phyloP scores from a whole-genome alignment of 192 early-diverging fungal genomes.

The Rhizophagus sp. region DNA sequence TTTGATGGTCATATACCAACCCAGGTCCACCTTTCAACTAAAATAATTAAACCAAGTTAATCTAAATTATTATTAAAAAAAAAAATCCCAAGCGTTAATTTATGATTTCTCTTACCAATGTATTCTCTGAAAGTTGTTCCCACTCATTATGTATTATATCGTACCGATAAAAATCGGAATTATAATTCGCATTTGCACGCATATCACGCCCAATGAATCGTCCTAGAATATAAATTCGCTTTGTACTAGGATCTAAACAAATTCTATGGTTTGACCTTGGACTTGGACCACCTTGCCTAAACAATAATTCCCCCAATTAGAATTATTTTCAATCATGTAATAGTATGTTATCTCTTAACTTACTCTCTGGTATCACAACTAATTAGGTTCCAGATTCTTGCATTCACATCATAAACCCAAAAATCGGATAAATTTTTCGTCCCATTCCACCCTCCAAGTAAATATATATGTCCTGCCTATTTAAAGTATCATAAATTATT shows the following conservation, averaged over 20 bases:
- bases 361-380: slow-evolving; percentile 74
- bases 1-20: slow-evolving; percentile 92
- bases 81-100: neutral
- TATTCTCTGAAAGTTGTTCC: slow-evolving; percentile 76
- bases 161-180: slow-evolving; percentile 90
- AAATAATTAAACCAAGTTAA: neutral
- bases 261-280: slow-evolving; percentile 93
- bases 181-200: slow-evolving; percentile 64
- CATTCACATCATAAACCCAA: slow-evolving; percentile 73
- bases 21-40: slow-evolving; percentile 81
- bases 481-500: neutral
- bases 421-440: slow-evolving; percentile 83
- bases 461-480: slow-evolving; percentile 65
- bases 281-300: slow-evolving; percentile 80
- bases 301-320: neutral
- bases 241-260: slow-evolving; percentile 78
- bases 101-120: slow-evolving; percentile 69
- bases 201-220: slow-evolving; percentile 81
- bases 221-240: slow-evolving; percentile 82
- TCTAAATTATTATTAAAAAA: neutral
- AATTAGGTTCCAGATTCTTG: slow-evolving; percentile 72
- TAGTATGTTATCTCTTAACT: neutral
- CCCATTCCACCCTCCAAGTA: slow-evolving; percentile 97
- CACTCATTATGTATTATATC: slow-evolving; percentile 66
- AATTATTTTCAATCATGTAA: neutral